Base-by-base conservation (phyloP, 345 rosid species). In the Aurinia saxatilis region DNA sequence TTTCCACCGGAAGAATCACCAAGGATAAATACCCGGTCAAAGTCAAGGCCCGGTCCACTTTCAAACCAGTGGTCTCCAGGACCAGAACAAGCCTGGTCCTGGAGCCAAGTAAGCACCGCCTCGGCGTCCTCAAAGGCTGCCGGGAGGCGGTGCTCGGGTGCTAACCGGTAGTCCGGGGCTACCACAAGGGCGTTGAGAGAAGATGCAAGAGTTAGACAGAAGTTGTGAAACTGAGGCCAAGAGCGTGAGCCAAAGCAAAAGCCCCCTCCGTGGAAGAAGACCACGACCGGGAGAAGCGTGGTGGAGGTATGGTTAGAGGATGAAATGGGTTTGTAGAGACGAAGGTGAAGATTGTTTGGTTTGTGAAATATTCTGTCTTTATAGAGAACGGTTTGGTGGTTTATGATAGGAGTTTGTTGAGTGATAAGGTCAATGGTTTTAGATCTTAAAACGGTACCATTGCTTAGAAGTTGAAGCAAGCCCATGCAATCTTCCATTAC, bases 1-100 rank as follows among this genome's bases (percentile, higher is more conserved):
- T 91, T 91, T 1, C 98, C 98, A 8, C 98, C 96, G 0, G 98
- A 88, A 0, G 98, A 91, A 71, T 91, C 98, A 10, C 98, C 98
- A 27, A 80, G 3, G 7, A 91, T 74, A 55, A 71, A 82, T 44
- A 88, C 91, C 54, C 68, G 48, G 57, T 76, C 85, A 38, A 80
- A 82, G 79, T 84, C 88, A 72, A 73, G 86, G 18, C 57, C 66
- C 0, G 14, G 49, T 58, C 60, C 70, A 16, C 18, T 17, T 38
- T 79, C 18, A 8, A 66, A 72, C 83, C 89, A 83, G 39, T 73
- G 80, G 60, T 65, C 74, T 14, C 44, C 77, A 0, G 19, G 63
- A 34, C 79, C 61, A 50, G 71, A 39, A 46, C 39, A 12, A 53
- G 72, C 83, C 58, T 85, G 81, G 67, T 47, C 73, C 14, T 72